Evolutionary conservation across 1,139 yeast genomes (phyloP).

Genomic region (Yamadazyma atmosphaerica): DNA sequence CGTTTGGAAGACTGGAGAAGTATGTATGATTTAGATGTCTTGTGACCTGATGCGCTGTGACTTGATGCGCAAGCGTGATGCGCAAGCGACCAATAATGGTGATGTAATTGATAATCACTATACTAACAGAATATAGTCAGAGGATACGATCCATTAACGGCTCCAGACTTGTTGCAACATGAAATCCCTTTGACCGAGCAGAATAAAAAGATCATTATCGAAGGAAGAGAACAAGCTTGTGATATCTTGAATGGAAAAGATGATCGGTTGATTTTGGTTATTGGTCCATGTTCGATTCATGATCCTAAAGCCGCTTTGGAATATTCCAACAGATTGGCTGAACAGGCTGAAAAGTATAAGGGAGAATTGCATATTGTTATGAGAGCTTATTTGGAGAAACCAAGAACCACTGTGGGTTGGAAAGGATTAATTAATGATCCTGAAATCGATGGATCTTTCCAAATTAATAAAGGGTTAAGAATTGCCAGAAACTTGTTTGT

Average conservation of each 20-base stretch:
- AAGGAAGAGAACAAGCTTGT: conserved; percentile 77
- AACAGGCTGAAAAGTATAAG: conserved; percentile 64
- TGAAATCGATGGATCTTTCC: conserved; percentile 86
- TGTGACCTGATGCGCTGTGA: too few relatives aligned
- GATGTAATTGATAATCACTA: conserved; percentile 1
- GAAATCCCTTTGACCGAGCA: conserved; percentile 72
- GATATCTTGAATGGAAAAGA: conserved; percentile 72
- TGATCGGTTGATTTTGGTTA: conserved; percentile 77
- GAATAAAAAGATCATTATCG: conserved; percentile 60
- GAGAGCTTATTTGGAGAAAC: conserved; percentile 98
- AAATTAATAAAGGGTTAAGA: conserved; percentile 92
- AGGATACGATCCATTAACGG: conserved; percentile 93
- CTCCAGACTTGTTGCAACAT: conserved; percentile 92
- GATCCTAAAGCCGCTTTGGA: conserved; percentile 89
- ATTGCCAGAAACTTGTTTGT: conserved; percentile 83
- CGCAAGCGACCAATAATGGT: conserved; percentile 5
- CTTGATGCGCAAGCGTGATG: too few relatives aligned
- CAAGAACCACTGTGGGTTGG: conserved; percentile 99
- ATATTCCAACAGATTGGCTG: conserved; percentile 71
- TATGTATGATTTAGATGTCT: too few relatives aligned
- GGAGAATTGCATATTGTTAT: conserved; percentile 81
- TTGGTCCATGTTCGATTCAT: conserved; percentile 97
- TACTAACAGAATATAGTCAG: conserved; percentile 27
- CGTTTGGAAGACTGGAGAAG: conserved; percentile 92
- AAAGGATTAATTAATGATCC: conserved; percentile 98